Evolutionary conservation across 1,284 basidiomycete species (phyloP), one percentile per base, ranked within the genome.

Genomic region (Mycena sp.): DNA sequence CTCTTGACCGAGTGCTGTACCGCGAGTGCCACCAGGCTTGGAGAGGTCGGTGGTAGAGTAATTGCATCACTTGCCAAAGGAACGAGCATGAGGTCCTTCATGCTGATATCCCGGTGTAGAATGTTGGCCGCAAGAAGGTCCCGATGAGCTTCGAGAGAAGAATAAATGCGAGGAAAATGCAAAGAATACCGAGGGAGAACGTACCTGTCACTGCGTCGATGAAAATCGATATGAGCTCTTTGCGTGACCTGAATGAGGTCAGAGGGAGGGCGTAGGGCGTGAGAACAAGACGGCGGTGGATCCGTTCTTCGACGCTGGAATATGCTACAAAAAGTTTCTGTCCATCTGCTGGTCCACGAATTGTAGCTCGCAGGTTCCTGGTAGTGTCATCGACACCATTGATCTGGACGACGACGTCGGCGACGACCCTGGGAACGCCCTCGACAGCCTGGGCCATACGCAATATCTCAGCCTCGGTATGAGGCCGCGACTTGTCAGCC

Each of bases 371-470:
- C 25, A 58, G 21, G 25, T n/a, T 21, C 4, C 25, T 26, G 5
- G 56, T 58, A 7, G 57, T 32, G 11, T 50, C 37, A 9, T 58
- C 40, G 14, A 26, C n/a, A 40, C 29, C 40, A 32, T 40, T 16
- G n/a, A 29, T 29, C 1, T 30, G 29, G 17, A 53, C 58, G 28
- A 44, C 30, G 6, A 52, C 43, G 19, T 17, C 44, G 6, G 30
- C 54, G 28, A 56, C 43, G 23, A 65, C 48, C 21, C 32, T 29
- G 26, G 60, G 44, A 41, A 65, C 52, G 11, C 64, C 60, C 10
- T 28, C 46, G 28, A 49, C 43, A 3, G 21, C 35, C 25, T 40
- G 23, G 10, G 38, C 30, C 40, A 58, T 40, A 12, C 25, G 30
- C 26, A 63, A 32, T 3, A 63, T 41, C n/a, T 63, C 49, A 10